phyloP scores from a whole-genome alignment of 495 filamentous ascomycete genomes.

The Penicillium salamii region DNA sequence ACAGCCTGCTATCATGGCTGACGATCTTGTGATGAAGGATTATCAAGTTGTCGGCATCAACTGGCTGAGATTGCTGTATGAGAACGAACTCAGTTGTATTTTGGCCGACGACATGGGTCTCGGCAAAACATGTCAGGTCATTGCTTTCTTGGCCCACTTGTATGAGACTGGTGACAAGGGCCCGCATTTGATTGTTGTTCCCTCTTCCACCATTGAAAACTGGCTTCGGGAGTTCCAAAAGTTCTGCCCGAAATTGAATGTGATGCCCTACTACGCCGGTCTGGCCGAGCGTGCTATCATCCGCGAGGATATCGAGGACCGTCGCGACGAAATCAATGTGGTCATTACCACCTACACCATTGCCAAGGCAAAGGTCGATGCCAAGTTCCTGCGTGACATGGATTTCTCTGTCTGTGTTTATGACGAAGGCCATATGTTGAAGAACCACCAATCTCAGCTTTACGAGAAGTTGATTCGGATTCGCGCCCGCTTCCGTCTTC shows the following conservation, averaged over 20 bases:
- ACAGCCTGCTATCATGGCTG: conserved; percentile 71
- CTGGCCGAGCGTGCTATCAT: conserved; percentile 62
- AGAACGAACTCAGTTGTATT: conserved; percentile 77
- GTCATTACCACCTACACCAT: conserved; percentile 89
- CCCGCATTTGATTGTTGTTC: conserved; percentile 86
- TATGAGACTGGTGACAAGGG: conserved; percentile 64
- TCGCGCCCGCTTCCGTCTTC: conserved; percentile 69
- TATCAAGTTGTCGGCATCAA: conserved; percentile 95
- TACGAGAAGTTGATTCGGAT: conserved; percentile 82
- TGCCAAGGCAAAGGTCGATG: conserved; percentile 61
- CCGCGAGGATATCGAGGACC: conserved; percentile 60
- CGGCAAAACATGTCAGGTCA: conserved; percentile 96
- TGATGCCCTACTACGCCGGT: conserved; percentile 78
- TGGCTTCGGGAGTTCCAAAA: conserved; percentile 88
- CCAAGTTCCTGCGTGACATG: conserved; percentile 65
- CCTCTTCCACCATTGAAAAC: conserved; percentile 89
- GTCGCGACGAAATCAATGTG: conserved; percentile 69
- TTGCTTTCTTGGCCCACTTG: conserved; percentile 84
- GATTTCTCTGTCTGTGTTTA: conserved; percentile 71
- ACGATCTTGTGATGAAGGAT: conserved; percentile 73
- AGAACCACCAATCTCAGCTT: conserved; percentile 75
- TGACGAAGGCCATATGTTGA: conserved; percentile 90
- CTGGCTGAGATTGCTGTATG: conserved; percentile 81
- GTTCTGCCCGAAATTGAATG: conserved; percentile 73
- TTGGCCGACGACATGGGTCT: conserved; percentile 98